Evolutionary conservation across 331 rosid species (phyloP), one percentile per base, ranked within the genome.

Genomic region (Erythrophleum ivorense): DNA sequence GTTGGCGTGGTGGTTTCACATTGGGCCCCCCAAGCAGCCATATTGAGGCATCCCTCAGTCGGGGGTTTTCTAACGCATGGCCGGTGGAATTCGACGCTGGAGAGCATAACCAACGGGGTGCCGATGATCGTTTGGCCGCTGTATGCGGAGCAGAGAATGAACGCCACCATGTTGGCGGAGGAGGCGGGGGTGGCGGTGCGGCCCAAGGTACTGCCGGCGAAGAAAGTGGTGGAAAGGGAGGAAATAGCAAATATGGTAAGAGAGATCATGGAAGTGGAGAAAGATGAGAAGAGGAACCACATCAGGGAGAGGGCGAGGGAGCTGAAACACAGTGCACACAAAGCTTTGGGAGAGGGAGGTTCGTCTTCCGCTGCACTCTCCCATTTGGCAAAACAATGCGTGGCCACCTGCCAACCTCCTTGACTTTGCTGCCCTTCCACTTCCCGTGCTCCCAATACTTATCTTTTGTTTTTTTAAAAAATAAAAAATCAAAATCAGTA

Each of bases 41-140:
- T 88, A 19, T 34, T 86, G 55, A 5, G 46, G 2, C 88, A 88
- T 53, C 71, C 75, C 6, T 53, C 86, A 0, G 81, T 81, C 0
- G 86, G 87, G 1, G 86, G 87, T 0, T 83, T 78, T 29, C 0
- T 80, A 38, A 36, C 82, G 0, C 88, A 86, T 10, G 64, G 85
- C 1, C 89, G 89, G 0, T 86, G 89, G 89, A 82, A 58, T 19
- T 86, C 89, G 2, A 1, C 78, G 0, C 3, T 86, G 2, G 88
- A 88, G 80, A 76, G 89, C 45, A 41, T 85, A 2, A 71, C 60
- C 2, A 76, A 73, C 1, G 85, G 89, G 0, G 87, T 86, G 9
- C 76, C 85, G 2, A 79, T 86, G 82, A 82, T 86, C 0, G 64
- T 71, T 1, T 79, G 89, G 88, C 89, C 81, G 0, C 75, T 88